Base-by-base conservation (phyloP, 495 filamentous ascomycete genomes). In the Platismatia glauca region DNA sequence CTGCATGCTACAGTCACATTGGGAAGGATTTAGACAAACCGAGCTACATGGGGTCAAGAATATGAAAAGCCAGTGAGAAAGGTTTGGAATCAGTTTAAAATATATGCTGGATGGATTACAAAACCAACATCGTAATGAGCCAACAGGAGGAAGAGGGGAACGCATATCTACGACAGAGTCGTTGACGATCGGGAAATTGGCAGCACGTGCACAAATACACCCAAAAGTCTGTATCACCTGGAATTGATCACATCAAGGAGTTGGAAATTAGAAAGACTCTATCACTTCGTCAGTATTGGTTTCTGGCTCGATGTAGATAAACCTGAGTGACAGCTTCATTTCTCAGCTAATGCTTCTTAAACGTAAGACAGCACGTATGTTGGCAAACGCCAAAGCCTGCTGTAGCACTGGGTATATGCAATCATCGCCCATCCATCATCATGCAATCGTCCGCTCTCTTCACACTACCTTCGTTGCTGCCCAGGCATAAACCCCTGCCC, bases 331-430 rank as follows among this genome's bases (percentile, higher is more conserved):
- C 22, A 37, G 39, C 20, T 62, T 27, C n/a, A 39, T 41, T n/a
- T 41, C 16, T 35, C 39, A 56, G 38, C 13, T 22, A 16, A 44
- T 27, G 37, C 60, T 43, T 34, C 0, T 24, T 55, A 8, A 12
- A 43, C 18, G 0, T 0, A 44, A 4, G 18, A n/a, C 39, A 55
- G 48, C 48, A 34, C 29, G 1, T 22, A 56, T 53, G 0, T 33
- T 33, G 29, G 9, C 50, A 6, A 46, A 22, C 27, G 50, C 38
- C 34, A 56, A 62, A 56, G 60, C 50, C 55, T 33, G 37, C 16
- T 39, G 29, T 18, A 62, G 60, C 50, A 62, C 33, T 58, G 64
- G 64, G 59, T 66, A 66, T 66, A 59, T 62, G 59, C 44, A 55
- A 57, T 59, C 59, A 59, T 66, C 31, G 43, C 55, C 46, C 0